phyloP scores from a whole-genome alignment of 768 basidiomycete genomes.

The Rhodotorula toruloides region DNA sequence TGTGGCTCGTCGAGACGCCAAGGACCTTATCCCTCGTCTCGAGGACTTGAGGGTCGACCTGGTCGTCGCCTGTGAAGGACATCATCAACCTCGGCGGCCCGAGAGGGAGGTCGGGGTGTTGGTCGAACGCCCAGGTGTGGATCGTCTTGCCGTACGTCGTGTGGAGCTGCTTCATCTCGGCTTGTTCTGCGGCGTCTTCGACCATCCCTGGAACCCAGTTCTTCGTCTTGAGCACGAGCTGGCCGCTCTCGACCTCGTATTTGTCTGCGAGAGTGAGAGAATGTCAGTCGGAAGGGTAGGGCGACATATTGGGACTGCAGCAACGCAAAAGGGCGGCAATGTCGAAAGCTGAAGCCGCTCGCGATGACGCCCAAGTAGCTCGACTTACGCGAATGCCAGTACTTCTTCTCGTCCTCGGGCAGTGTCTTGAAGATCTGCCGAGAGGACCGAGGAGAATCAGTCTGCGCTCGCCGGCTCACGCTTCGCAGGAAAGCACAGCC shows the following conservation, averaged over 20 bases:
- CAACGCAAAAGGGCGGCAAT: not conserved
- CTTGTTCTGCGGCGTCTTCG: constrained; percentile 49
- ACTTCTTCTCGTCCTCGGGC: constrained; percentile 52
- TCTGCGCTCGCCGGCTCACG: too few relatives aligned
- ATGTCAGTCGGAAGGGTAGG: not conserved
- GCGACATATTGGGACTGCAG: too few relatives aligned
- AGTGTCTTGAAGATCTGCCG: constrained; percentile 50
- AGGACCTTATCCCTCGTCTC: constrained; percentile 41
- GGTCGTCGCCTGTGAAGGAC: constrained; percentile 49
- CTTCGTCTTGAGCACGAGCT: constrained; percentile 14
- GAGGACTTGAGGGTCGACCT: constrained; percentile 46
- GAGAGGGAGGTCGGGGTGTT: constrained; percentile 38
- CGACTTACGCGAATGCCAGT: constrained; percentile 52
- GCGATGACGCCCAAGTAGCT: not conserved
- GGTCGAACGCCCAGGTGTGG: constrained; percentile 49
- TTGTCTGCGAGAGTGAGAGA: constrained; percentile 7
- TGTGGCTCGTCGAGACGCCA: constrained; percentile 45
- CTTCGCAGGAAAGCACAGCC: too few relatives aligned
- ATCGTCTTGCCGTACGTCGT: constrained; percentile 52
- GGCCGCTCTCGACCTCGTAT: constrained; percentile 30
- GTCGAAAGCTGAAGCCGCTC: not conserved
- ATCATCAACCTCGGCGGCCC: constrained; percentile 55
- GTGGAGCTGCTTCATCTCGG: constrained; percentile 52
- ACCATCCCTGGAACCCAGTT: constrained; percentile 33
- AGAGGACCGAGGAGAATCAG: too few relatives aligned